Base-by-base conservation (phyloP, 2,329 filamentous ascomycete species). In the Exophiala sp. region DNA sequence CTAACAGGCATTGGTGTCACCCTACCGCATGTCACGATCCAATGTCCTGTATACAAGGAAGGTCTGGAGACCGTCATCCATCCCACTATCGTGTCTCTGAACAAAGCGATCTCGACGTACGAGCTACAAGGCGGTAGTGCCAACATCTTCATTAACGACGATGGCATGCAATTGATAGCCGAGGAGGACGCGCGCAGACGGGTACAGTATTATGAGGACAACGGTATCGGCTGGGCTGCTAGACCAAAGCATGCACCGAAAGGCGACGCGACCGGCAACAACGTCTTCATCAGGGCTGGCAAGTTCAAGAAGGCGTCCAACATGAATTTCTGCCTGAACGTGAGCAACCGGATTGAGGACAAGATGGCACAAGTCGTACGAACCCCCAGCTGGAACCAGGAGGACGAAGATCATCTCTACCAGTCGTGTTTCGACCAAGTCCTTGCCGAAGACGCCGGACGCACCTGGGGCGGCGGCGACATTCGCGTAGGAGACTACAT, bases 21-120 rank as follows among this genome's bases (percentile, higher is more conserved):
- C 16, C 65, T 73, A 9, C 74, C 72, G 24, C 75, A 73, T 58
- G 69, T 78, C 52, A 91, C 86, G 2, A 85, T 94, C 34, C 88
- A 95, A 64, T 90, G 86, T 65, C 88, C 88, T 3, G 86, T 94
- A 0, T 94, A 93, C 72, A 93, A 91, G 66, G 88, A 94, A 65
- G 86, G 87, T 57, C 75, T 94, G 2, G 70, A 71, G 27, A 80
- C 74, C 54, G 88, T 94, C 61, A 80, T 81, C 56, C 69, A 71
- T 39, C 78, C 78, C 0, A 81, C 78, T 0, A 71, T 81, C 32
- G 68, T 73, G 18, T 79, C 75, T 2, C 64, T 81, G 27, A 79
- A 78, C 60, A 72, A 72, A 11, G 78, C 77, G 14, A 80, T 81
- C 52, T 76, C 76, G 27, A 77, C 77, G 9, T 81, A 81, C 56